phyloP scores from a whole-genome alignment of 805 yeast genomes.

The Saccharomycopsis fibuligera region DNA sequence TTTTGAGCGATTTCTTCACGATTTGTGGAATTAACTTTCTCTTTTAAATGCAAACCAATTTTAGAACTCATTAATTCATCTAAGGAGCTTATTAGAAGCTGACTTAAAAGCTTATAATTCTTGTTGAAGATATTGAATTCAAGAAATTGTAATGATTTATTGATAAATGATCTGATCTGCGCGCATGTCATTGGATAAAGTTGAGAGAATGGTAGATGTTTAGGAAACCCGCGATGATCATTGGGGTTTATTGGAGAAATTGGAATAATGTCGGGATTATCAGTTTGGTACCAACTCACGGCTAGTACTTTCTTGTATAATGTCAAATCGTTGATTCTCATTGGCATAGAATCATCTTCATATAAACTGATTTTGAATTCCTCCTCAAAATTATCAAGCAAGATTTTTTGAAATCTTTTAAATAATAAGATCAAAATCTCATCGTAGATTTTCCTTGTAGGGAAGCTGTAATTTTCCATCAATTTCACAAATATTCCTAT shows the following conservation, averaged over 20 bases:
- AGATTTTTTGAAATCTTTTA: conserved; percentile 50
- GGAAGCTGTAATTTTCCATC: conserved; percentile 65
- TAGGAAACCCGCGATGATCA: conserved; percentile 36
- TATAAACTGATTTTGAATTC: conserved; percentile 59
- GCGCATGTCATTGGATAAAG: conserved; percentile 84
- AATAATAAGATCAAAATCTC: conserved; percentile 49
- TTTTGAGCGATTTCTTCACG: conserved; percentile 90
- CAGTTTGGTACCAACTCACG: conserved; percentile 64
- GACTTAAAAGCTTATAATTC: conserved; percentile 52
- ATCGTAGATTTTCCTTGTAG: conserved; percentile 53
- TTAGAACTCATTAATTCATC: conserved; percentile 65
- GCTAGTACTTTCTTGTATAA: conserved; percentile 59
- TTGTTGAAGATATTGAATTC: conserved; percentile 60
- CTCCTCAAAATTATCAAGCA: conserved; percentile 47
- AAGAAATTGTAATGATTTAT: conserved; percentile 57
- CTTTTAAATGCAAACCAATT: conserved; percentile 56
- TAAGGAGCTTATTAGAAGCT: conserved; percentile 51
- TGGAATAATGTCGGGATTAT: conserved; percentile 27
- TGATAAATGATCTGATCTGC: conserved; percentile 58
- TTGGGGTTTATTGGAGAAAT: conserved; percentile 20
- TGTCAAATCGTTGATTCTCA: conserved; percentile 53
- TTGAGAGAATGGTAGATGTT: conserved; percentile 79
- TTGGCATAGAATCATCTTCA: conserved; percentile 86
- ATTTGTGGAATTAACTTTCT: conserved; percentile 60
- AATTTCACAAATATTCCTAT: conserved; percentile 70